phyloP scores from a whole-genome alignment of 352 stramenopile genomes.

The Blastocystis sp. region DNA sequence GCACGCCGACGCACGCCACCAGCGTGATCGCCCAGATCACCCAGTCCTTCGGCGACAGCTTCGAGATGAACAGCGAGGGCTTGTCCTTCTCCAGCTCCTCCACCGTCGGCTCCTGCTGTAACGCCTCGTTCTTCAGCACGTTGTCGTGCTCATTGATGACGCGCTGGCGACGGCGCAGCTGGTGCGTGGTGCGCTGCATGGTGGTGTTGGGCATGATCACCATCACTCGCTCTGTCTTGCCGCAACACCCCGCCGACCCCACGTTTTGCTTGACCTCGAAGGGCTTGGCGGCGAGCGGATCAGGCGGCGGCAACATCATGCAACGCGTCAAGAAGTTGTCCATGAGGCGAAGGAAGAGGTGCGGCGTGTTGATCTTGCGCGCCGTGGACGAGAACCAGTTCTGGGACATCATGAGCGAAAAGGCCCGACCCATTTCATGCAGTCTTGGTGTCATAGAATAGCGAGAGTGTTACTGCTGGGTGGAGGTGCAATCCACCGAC shows the following conservation, averaged over 20 bases:
- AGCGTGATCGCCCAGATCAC: conserved; percentile 29
- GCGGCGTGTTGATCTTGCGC: conserved; percentile 52
- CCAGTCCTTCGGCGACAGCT: conserved; percentile 51
- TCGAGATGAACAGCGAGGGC: neutral
- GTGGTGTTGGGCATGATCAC: conserved; percentile 63
- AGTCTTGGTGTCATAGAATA: neutral
- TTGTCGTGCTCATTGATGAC: conserved; percentile 59
- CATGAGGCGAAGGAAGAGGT: conserved; percentile 63
- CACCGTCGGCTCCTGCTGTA: conserved; percentile 63
- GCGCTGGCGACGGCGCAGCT: conserved; percentile 35
- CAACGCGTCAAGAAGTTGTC: conserved; percentile 68
- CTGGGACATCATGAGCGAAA: conserved; percentile 68
- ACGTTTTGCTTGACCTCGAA: conserved; percentile 24
- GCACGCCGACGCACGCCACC: conserved; percentile 12
- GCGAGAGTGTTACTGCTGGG: neutral
- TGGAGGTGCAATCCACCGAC: conserved; percentile 46
- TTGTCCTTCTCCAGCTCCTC: conserved; percentile 68
- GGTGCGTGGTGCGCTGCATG: conserved; percentile 47
- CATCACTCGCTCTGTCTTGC: conserved; percentile 7
- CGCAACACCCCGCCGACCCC: neutral
- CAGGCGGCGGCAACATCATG: conserved; percentile 66
- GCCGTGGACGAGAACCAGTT: conserved; percentile 66
- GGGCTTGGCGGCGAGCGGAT: conserved; percentile 43
- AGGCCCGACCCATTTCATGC: conserved; percentile 66
- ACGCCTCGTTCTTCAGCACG: conserved; percentile 29